Evolutionary conservation across 441 rosid species (phyloP), one percentile per base, ranked within the genome.

Genomic region (Francoa sonchifolia): DNA sequence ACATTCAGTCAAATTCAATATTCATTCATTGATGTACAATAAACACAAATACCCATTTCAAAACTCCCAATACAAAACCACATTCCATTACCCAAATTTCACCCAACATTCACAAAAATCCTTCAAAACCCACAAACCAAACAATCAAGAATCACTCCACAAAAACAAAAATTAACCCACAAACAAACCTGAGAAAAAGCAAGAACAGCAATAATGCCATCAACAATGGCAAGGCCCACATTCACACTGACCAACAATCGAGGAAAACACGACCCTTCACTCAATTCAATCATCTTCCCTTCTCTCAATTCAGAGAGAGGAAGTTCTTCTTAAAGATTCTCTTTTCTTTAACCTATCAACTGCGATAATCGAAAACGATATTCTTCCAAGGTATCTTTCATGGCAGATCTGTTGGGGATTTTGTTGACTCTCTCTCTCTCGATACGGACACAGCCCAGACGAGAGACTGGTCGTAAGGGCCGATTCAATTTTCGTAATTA

Each of bases 151-250:
- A 31, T n/a, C n/a, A n/a, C n/a, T n/a, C n/a, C n/a, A n/a, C n/a
- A 19, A 38, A 19, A n/a, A n/a, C 44, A 1, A 20, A 1, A 12
- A 27, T 34, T 27, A 22, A 21, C 26, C 13, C 11, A 44, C 52
- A 42, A 37, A 29, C 47, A 19, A 61, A 76, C 84, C 84, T 73
- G 84, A 50, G 48, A 58, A 50, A 76, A 70, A 42, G 76, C 73
- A 19, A 63, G 55, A 46, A 48, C 13, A 27, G 77, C 80, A 48
- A 76, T 58, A 42, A 68, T 45, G 53, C 50, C 54, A 60, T 76
- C 75, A 35, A 66, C 53, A 48, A 33, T 61, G 42, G 75, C 76
- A 47, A 76, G 69, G 36, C 58, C 72, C 33, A 54, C 67, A 55
- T 65, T 65, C 15, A 73, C 64, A 13, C 60, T 75, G 18, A 49